Evolutionary conservation across 2,329 filamentous ascomycete species (phyloP).

Genomic region (Furcasterigmium sp.): DNA sequence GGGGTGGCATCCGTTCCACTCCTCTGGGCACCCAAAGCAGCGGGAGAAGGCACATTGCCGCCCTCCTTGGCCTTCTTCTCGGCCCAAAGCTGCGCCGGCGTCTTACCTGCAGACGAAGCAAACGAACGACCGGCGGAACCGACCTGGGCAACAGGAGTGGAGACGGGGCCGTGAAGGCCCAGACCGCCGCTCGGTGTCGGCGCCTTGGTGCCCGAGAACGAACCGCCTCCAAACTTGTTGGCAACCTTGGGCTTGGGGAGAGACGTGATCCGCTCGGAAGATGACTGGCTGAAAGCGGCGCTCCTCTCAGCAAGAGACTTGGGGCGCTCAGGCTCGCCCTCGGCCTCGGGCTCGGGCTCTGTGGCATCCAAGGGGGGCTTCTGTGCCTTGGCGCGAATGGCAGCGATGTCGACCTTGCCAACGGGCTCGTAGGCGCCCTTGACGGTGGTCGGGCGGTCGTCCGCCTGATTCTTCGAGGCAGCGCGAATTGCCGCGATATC

Average conservation of each 20-base stretch:
- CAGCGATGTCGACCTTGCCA: constrained; percentile 94
- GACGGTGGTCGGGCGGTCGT: constrained; percentile 77
- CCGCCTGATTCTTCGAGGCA: constrained; percentile 62
- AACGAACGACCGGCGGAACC: constrained; percentile 87
- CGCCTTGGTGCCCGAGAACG: constrained; percentile 84
- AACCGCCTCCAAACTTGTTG: constrained; percentile 73
- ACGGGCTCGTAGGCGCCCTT: constrained; percentile 94
- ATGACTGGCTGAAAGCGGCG: constrained; percentile 58
- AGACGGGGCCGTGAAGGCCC: constrained; percentile 57
- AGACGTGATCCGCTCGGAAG: constrained; percentile 74
- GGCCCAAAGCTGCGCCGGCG: constrained; percentile 93
- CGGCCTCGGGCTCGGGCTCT: constrained; percentile 20
- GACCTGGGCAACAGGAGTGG: constrained; percentile 53
- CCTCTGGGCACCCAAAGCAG: constrained; percentile 52
- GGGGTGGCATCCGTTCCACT: constrained; percentile 58
- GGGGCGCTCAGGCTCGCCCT: constrained; percentile 21
- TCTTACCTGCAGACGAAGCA: constrained; percentile 92
- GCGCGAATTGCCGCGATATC: constrained; percentile 87
- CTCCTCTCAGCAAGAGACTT: constrained; percentile 71
- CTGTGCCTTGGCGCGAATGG: constrained; percentile 80
- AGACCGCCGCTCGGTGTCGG: constrained; percentile 68
- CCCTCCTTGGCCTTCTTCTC: constrained; percentile 89
- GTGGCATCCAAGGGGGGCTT: constrained; percentile 38
- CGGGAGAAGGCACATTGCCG: constrained; percentile 46
- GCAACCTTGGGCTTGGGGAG: constrained; percentile 93